Evolutionary conservation across 2,329 filamentous ascomycete genomes (phyloP), one percentile per base, ranked within the genome.

Genomic region (Chaetoscypha palmicola): DNA sequence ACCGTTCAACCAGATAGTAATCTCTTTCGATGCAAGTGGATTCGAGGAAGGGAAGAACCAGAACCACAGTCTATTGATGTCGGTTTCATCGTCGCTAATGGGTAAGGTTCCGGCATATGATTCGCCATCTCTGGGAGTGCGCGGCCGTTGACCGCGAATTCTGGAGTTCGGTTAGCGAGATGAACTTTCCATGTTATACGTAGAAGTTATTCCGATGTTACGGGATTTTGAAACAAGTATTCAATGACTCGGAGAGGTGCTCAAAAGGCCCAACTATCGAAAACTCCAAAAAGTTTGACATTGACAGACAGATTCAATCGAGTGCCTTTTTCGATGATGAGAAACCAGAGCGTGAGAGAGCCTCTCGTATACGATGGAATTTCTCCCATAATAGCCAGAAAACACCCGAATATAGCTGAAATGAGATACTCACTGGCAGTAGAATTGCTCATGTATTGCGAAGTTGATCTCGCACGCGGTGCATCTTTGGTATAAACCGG

Each of bases 1-100:
- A 55, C 91, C 91, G 62, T 97, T 97, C 60, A 97, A 75, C 82
- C 91, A 97, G 49, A 97, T 58, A 1, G 66, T 67, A 32, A 76
- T 68, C 51, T 76, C 72, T 20, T 75, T 66, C 1, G 53, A 49
- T 0, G 69, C 70, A 39, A 64, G 58, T 11, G 65, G 63, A 48
- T 74, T 74, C n/a, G 56, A 58, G 0, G 70, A 71, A 3, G 73
- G 73, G 49, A 73, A 74, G 59, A 73, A 76, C 72, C 72, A 75
- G 57, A 76, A 75, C 61, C 68, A 75, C n/a, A 74, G 58, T 51
- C 68, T 58, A 12, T 66, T 63, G 0, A 65, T 64, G 26, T 70
- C 67, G 47, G 73, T 70, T 8, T 64, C 43, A 50, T 55, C 61
- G 43, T 61, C 62, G 34, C 71, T 70, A 51, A 81, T 77, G 4